Evolutionary conservation across 2,329 filamentous ascomycete species (phyloP), one percentile per base, ranked within the genome.

Genomic region (Sarocladium kiliense): DNA sequence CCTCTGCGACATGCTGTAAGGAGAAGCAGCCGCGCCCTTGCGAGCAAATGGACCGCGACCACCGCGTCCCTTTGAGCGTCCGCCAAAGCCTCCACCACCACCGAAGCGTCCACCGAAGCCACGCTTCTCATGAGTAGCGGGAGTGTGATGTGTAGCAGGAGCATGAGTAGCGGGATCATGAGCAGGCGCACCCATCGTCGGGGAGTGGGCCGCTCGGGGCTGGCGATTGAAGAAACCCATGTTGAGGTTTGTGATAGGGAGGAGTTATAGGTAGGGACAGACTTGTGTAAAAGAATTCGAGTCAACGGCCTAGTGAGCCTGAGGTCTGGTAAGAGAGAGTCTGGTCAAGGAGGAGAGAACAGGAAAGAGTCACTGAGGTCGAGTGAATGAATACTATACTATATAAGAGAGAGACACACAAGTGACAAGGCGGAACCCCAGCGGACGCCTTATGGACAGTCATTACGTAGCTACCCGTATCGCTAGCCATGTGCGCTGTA

Each of bases 1-100:
- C 11, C 78, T 72, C 2, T 65, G 70, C 1, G 72, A 72, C 75
- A 82, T 80, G 55, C 71, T 65, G 55, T 73, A 74, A 0, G 67
- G 59, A 45, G 30, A 12, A 25, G 34, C 50, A 27, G 50, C 47
- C n/a, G 34, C 47, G 6, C 47, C 23, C 30, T 36, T 51, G 19
- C 47, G 23, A 34, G 7, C 47, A 23, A 51, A 51, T 3, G 47
- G 47, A 5, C 47, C 47, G 7, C 47, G 23, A 10, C 47, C 25
- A 10, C 44, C 18, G 26, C 41, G 18, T 11, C 10, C 21, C 16
- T 44, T 44, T 5, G 18, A 25, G 7, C 21, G 18, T 25, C 21
- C 21, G 5, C 41, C 41, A 18, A 44, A 9, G 36, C 47, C 47
- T 10, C 47, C 27, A 14, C 21, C 23, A 30, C 47, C 47, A 14